A percentile compares a stretch with the other conserved stretches of the same genome.
These are phyloP conservation scores for Leishmania lainsoni DNA, from an alignment of 208 protist species.

Conservation along the genomic window DNA sequence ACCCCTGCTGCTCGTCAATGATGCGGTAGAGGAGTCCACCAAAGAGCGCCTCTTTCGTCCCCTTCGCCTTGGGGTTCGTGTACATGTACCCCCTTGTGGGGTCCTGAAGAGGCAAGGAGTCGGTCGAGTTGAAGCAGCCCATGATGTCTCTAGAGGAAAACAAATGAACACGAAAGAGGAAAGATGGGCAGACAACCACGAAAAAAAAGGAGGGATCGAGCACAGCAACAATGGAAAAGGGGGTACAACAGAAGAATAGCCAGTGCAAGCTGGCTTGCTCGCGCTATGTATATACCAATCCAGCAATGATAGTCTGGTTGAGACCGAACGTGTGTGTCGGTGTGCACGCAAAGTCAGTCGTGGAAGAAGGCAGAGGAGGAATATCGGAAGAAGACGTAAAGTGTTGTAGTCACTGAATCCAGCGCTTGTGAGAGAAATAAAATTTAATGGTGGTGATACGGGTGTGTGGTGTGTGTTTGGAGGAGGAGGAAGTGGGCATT, in stretches of 20 bases:
- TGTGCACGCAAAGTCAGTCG: neutral
- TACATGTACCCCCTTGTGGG: constrained; percentile 36
- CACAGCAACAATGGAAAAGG: neutral
- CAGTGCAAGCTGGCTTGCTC: neutral
- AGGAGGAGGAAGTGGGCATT: neutral
- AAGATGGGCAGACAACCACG: constrained; percentile 3
- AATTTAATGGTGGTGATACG: neutral
- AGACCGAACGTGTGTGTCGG: neutral
- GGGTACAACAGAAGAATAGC: neutral
- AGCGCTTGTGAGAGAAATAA: neutral
- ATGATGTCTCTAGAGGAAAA: constrained; percentile 13
- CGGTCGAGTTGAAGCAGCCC: constrained; percentile 28
- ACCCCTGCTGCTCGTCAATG: constrained; percentile 36
- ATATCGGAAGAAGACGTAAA: neutral
- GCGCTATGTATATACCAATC: neutral
- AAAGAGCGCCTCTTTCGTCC: constrained; percentile 59
- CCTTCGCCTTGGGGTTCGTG: constrained; percentile 21
- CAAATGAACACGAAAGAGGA: constrained; percentile 10
- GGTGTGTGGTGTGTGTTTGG: neutral
- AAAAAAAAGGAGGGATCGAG: neutral
- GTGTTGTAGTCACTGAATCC: neutral
- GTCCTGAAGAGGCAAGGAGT: constrained; percentile 12
- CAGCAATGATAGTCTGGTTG: neutral
- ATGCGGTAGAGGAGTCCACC: constrained; percentile 79
- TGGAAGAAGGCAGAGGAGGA: neutral